Conservation (phyloP, 371 early-diverging fungal genomes). For the Zancudomyces culisetae region DNA sequence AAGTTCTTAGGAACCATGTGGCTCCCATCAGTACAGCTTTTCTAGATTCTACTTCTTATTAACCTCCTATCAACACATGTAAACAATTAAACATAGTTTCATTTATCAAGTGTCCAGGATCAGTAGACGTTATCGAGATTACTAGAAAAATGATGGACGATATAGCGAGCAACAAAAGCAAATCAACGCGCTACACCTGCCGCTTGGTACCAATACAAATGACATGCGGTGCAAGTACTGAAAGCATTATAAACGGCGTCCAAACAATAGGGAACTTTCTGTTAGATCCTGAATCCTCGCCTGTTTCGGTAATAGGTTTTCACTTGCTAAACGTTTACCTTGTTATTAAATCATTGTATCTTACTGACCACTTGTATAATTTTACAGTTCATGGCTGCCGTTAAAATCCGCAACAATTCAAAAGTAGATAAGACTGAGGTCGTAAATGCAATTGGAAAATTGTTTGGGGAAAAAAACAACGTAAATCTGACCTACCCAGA, state of each 20-base stretch:
- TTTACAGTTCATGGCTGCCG: constrained; percentile 8
- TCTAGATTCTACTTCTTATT: neutral
- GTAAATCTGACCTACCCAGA: constrained; percentile 22
- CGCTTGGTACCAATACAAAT: constrained; percentile 18
- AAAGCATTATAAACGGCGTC: constrained; percentile 16
- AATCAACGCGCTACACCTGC: constrained; percentile 11
- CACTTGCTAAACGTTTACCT: neutral
- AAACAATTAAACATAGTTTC: neutral
- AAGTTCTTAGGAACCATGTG: neutral
- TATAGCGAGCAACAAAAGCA: constrained; percentile 4
- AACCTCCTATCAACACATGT: neutral
- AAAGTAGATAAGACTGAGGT: constrained; percentile 18
- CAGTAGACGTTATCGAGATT: constrained; percentile 3
- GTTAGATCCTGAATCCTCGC: constrained; percentile 6
- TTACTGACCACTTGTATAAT: too few relatives aligned
- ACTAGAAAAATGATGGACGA: constrained; percentile 19
- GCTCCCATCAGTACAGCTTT: neutral
- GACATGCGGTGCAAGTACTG: constrained; percentile 18
- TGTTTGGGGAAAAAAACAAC: constrained; percentile 20
- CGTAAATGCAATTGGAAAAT: constrained; percentile 19
- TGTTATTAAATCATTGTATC: neutral
- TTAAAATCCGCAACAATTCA: constrained; percentile 24
- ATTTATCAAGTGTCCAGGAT: neutral
- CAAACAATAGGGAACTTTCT: constrained; percentile 9
- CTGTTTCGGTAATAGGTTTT: neutral